Conservation (phyloP, 2,329 filamentous ascomycete genomes). For the Aureobasidium leucospermi region DNA sequence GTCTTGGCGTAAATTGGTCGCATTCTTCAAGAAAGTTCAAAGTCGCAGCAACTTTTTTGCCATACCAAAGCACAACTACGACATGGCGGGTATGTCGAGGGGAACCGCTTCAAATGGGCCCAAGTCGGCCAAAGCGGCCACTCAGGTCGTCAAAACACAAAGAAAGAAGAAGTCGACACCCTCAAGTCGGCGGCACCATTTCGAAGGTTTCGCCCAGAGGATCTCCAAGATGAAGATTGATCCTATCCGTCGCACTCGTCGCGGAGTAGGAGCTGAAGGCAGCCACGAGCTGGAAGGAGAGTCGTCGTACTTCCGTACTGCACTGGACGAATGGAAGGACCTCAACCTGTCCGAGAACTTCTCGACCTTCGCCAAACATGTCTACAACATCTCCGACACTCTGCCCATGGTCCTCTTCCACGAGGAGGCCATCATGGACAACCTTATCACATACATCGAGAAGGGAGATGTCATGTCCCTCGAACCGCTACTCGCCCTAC, state of each 20-base stretch:
- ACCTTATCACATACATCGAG: conserved; percentile 68
- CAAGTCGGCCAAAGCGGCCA: conserved; percentile 17
- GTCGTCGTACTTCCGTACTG: conserved; percentile 75
- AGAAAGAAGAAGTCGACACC: conserved; percentile 57
- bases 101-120: conserved; percentile 22
- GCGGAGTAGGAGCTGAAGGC: conserved; percentile 20
- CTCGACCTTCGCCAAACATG: conserved; percentile 65
- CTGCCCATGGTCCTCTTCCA: conserved; percentile 88
- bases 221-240: conserved; percentile 90
- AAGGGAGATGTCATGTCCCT: conserved; percentile 70
- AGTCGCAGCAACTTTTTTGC: conserved; percentile 11
- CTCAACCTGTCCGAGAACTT: conserved; percentile 83
- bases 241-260: conserved; percentile 77
- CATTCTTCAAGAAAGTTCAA: not conserved
- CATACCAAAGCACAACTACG: not conserved
- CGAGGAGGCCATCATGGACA: conserved; percentile 73
- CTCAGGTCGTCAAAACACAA: conserved; percentile 46
- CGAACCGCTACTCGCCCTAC: conserved; percentile 78
- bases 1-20: not conserved
- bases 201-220: conserved; percentile 84
- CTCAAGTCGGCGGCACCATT: conserved; percentile 77
- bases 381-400: conserved; percentile 74
- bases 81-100: conserved; percentile 39
- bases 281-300: conserved; percentile 76
- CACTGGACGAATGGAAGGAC: conserved; percentile 82